phyloP scores from a whole-genome alignment of 768 basidiomycete species.

The Suillus subalutaceus region DNA sequence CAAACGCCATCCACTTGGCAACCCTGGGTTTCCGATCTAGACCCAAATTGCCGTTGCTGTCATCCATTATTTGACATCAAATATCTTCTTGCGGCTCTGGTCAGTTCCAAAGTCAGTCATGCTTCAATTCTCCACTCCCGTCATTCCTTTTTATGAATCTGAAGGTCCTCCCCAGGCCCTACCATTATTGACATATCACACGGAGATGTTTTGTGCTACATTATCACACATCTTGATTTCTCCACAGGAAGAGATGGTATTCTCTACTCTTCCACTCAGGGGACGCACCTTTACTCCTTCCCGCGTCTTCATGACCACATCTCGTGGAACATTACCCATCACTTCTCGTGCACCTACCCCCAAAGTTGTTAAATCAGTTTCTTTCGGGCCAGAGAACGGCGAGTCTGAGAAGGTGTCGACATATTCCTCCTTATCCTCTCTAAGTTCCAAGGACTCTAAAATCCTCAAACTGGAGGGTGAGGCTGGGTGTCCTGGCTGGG shows the following conservation, averaged over 20 bases:
- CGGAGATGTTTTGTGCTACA: background rate
- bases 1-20: background rate
- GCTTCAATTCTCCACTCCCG: background rate
- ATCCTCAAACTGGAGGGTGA: conserved; percentile 16
- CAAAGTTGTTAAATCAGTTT: background rate
- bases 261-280: background rate
- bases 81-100: too few species aligned
- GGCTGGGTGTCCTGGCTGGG: conserved; percentile 9
- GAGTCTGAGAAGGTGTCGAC: too few species aligned
- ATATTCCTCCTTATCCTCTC: background rate
- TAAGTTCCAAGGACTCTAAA: background rate
- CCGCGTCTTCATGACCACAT: background rate
- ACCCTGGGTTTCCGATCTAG: background rate
- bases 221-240: background rate
- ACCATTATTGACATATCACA: background rate
- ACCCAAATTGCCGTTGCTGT: too few species aligned
- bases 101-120: background rate
- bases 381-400: background rate
- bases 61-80: background rate
- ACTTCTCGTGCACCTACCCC: background rate
- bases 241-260: background rate
- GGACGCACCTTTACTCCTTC: background rate
- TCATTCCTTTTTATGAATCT: background rate
- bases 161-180: background rate
- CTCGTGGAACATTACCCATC: background rate